A percentile compares a stretch with the other conserved stretches of the same genome.
These are phyloP conservation scores for Rhodotorula sp. DNA, from an alignment of 1,284 basidiomycete species.

Conservation along the genomic window DNA sequence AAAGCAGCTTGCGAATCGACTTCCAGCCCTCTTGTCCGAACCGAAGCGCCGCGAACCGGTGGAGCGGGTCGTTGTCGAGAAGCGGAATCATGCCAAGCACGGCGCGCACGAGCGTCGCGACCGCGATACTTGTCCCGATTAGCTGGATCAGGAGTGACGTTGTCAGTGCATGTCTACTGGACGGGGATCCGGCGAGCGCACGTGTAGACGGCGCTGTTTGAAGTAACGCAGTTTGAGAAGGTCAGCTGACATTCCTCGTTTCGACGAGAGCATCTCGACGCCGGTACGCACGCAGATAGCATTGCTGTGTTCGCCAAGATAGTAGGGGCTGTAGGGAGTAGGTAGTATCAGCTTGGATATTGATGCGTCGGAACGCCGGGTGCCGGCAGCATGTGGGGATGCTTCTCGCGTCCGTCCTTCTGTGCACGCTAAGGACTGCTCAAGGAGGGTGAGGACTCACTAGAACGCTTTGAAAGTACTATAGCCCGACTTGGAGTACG, in stretches of 20 bases:
- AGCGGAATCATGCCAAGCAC: conserved; percentile 18
- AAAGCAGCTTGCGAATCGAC: conserved; percentile 10
- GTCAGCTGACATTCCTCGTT: neutral
- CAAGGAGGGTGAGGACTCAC: neutral
- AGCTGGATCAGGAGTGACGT: neutral
- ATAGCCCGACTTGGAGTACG: conserved; percentile 19
- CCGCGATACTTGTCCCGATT: conserved; percentile 24
- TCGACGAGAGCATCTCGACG: too few relatives aligned
- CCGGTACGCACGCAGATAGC: neutral
- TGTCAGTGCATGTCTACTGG: neutral
- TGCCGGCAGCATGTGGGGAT: neutral
- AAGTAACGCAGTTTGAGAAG: neutral
- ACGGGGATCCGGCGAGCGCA: neutral
- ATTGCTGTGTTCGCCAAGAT: conserved; percentile 28
- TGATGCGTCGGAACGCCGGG: too few relatives aligned
- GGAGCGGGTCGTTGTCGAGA: neutral
- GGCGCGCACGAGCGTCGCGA: conserved; percentile 17
- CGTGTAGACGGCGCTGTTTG: conserved; percentile 24
- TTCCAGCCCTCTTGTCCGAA: conserved; percentile 23
- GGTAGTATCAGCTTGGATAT: neutral
- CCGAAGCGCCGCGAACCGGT: conserved; percentile 7
- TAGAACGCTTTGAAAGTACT: conserved; percentile 22
- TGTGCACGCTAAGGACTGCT: too few relatives aligned
- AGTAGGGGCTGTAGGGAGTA: conserved; percentile 18
- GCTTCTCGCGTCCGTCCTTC: too few relatives aligned